Evolutionary conservation across 164 flowering plant species (phyloP).

Genomic region (Chimonanthus salicifolius): DNA sequence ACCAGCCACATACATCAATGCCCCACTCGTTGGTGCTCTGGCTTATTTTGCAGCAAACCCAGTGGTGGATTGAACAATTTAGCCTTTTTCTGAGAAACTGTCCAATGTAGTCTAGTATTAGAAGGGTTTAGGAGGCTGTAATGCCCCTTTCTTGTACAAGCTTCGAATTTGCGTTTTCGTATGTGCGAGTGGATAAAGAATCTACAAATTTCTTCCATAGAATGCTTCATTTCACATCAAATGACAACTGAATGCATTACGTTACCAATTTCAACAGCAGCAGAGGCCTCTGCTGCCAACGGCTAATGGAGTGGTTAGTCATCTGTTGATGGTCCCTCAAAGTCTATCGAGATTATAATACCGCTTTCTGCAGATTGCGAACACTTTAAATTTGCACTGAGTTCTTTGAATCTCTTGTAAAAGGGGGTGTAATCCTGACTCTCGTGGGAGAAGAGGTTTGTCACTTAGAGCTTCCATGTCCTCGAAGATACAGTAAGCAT

Average conservation of each 20-base stretch:
- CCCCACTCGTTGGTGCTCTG: conserved; percentile 83
- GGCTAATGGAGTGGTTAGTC: no score
- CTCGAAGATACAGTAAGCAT: no score
- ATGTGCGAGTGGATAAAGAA: not conserved
- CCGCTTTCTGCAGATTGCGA: no score
- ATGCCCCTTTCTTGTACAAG: not conserved
- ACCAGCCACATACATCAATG: conserved; percentile 95
- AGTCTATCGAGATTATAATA: no score
- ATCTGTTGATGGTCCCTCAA: no score
- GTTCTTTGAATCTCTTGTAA: no score
- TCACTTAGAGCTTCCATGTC: no score
- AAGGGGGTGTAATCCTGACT: no score
- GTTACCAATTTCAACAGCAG: conserved; percentile 14
- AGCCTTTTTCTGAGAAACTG: not conserved
- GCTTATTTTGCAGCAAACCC: conserved; percentile 50
- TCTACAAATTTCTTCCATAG: conserved; percentile 25
- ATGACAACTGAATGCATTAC: conserved; percentile 21
- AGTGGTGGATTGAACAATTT: not conserved
- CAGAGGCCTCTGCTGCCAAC: no score
- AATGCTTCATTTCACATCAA: conserved; percentile 16
- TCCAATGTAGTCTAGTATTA: not conserved
- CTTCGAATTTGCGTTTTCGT: not conserved
- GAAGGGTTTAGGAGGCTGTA: not conserved
- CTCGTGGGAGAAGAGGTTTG: no score
- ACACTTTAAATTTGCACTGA: no score